Conservation (phyloP, 257 asterid genomes). For the Ligustrum vulgare region DNA sequence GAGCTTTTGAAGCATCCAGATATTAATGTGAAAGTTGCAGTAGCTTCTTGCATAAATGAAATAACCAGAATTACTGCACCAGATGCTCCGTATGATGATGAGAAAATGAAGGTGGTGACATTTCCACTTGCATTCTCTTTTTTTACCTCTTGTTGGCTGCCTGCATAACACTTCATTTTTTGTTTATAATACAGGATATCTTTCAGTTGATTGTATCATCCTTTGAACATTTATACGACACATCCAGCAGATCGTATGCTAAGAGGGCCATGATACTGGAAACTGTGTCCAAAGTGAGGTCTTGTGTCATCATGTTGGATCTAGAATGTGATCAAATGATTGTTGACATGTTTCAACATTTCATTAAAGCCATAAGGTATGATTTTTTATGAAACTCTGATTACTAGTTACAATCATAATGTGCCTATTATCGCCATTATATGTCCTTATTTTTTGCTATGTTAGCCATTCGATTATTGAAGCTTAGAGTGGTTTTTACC, state of each 20-base stretch:
- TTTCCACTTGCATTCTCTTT: neutral
- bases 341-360: conserved; percentile 84
- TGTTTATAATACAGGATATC: conserved; percentile 58
- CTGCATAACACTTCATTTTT: conserved; percentile 22
- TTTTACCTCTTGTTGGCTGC: conserved; percentile 12
- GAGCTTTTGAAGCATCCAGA: conserved; percentile 75
- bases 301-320: conserved; percentile 96
- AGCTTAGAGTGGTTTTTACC: neutral
- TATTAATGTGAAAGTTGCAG: conserved; percentile 80
- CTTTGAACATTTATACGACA: conserved; percentile 67
- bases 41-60: conserved; percentile 96
- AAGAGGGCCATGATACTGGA: conserved; percentile 84
- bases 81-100: conserved; percentile 96
- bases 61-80: conserved; percentile 98
- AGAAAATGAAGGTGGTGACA: conserved; percentile 73
- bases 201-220: conserved; percentile 90
- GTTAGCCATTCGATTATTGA: neutral
- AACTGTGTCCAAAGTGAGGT: conserved; percentile 93
- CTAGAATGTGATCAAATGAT: conserved; percentile 91
- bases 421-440: conserved; percentile 2
- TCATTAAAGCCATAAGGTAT: conserved; percentile 79
- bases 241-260: conserved; percentile 67
- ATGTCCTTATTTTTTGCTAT: neutral
- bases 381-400: neutral
- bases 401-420: conserved; percentile 14